A percentile compares a stretch with the other conserved stretches of the same genome.
These are phyloP conservation scores for Talaromyces proteolyticus DNA, from an alignment of 495 filamentous ascomycete species.

Conservation along the genomic window DNA sequence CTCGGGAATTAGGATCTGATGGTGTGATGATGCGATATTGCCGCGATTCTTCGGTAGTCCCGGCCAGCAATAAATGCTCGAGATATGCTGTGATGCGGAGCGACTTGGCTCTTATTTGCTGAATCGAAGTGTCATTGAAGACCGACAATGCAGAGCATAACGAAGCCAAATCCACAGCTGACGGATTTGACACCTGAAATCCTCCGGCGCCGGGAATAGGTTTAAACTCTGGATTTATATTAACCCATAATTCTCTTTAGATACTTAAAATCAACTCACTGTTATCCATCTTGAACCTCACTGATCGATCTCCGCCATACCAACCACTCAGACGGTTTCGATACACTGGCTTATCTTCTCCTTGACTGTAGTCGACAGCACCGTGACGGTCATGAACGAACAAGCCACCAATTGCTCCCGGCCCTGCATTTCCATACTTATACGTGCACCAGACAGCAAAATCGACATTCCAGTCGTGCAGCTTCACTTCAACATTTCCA, in stretches of 20 bases:
- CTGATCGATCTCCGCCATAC: conserved; percentile 80
- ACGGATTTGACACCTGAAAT: conserved; percentile 57
- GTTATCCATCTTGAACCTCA: conserved; percentile 76
- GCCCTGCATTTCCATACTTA: conserved; percentile 92
- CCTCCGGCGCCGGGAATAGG: conserved; percentile 62
- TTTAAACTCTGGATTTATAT: conserved; percentile 50
- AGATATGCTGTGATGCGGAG: conserved; percentile 72
- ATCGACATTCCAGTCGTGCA: conserved; percentile 93
- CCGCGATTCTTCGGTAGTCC: conserved; percentile 30
- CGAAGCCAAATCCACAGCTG: conserved; percentile 52
- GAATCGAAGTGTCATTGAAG: conserved; percentile 69
- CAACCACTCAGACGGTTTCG: conserved; percentile 67
- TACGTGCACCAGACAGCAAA: conserved; percentile 95
- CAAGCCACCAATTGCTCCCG: conserved; percentile 77
- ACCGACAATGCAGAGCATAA: conserved; percentile 71
- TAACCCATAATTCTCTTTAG: conserved; percentile 3
- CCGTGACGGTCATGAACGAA: conserved; percentile 81
- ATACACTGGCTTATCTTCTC: conserved; percentile 39
- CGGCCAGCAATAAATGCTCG: conserved; percentile 57
- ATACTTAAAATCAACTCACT: conserved; percentile 21
- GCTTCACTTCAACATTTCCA: conserved; percentile 76
- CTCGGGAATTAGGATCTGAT: conserved; percentile 57
- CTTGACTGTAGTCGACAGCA: conserved; percentile 39
- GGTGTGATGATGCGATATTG: conserved; percentile 72
- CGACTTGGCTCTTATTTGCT: conserved; percentile 66